Base-by-base conservation (phyloP, 2,329 filamentous ascomycete species). In the Aspergillus sp. region DNA sequence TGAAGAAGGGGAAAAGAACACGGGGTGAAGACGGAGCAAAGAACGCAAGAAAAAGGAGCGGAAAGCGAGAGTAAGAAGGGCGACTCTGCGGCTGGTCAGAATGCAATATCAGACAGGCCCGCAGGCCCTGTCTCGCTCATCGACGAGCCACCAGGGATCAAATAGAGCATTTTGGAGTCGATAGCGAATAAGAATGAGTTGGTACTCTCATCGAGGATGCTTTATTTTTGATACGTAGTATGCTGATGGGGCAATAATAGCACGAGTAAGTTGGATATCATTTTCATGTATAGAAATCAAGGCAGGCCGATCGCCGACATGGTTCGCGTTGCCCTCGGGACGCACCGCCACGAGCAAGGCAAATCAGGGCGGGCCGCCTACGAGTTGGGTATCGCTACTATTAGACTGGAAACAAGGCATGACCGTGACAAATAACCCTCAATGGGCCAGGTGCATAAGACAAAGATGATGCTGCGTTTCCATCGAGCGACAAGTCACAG, bases 1-100 rank as follows among this genome's bases (percentile, higher is more conserved):
- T 38, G 63, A 63, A 69, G 64, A 68, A 64, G 64, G 69, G 67
- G 62, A 67, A 64, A 58, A 63, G 63, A 69, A 64, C 54, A 55
- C 68, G 60, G 52, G 57, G 52, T 53, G 59, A 59, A 57, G 59
- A 55, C 54, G 54, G 61, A 63, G 17, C 30, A 46, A 30, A 58
- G 30, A 55, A 22, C 47, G 23, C 34, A 57, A 25, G 25, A 62
- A 31, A 51, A 54, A 7, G 59, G 64, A 49, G 62, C 57, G 57
- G 57, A 62, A 63, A 65, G 68, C 38, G 54, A 57, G 62, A 62
- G 58, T 54, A 60, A 66, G 58, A 65, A 64, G 57, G 54, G 59
- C 62, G 41, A 49, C 45, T 54, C 43, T 51, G 56, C 19, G 54
- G 43, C 52, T 23, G 34, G 45, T 47, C n/a, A 47, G 41, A 45